Percentiles rank a stretch among this genome's conserved stretches.
Conservation (phyloP, 176 grass and related monocot species). For the Carex scoparia region DNA sequence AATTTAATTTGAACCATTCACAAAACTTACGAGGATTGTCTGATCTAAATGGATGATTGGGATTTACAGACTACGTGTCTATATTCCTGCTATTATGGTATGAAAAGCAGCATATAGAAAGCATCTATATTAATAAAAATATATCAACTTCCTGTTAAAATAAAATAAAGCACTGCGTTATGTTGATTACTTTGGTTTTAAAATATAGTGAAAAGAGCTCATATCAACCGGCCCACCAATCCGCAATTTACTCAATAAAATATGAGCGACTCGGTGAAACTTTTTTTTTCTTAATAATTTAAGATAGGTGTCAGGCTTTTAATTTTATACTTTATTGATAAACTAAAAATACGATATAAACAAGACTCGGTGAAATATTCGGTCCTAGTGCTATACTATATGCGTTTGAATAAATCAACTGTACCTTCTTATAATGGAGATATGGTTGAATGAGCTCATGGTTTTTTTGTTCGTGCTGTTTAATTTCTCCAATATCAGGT, state of each 20-base stretch:
- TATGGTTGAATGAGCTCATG: background rate
- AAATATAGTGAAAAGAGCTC: background rate
- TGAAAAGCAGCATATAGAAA: background rate
- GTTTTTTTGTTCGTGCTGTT: background rate
- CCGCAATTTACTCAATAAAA: background rate
- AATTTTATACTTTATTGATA: no score
- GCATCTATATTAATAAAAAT: background rate
- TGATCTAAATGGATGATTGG: no score
- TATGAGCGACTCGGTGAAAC: background rate
- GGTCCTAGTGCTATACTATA: background rate
- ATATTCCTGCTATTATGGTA: background rate
- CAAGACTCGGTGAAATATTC: background rate
- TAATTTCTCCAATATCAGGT: background rate
- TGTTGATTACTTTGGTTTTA: background rate
- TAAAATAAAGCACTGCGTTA: background rate
- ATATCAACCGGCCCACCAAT: background rate
- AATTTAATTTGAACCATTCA: background rate
- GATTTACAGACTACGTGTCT: background rate
- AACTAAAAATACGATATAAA: no score
- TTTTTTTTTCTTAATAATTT: no score
- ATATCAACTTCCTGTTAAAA: background rate
- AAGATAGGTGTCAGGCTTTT: no score
- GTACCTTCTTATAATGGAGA: background rate
- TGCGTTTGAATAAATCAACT: background rate
- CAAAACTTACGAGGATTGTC: background rate